Evolutionary conservation across 352 stramenopile genomes (phyloP), one percentile per base, ranked within the genome.

Genomic region (Phytophthora rubi): DNA sequence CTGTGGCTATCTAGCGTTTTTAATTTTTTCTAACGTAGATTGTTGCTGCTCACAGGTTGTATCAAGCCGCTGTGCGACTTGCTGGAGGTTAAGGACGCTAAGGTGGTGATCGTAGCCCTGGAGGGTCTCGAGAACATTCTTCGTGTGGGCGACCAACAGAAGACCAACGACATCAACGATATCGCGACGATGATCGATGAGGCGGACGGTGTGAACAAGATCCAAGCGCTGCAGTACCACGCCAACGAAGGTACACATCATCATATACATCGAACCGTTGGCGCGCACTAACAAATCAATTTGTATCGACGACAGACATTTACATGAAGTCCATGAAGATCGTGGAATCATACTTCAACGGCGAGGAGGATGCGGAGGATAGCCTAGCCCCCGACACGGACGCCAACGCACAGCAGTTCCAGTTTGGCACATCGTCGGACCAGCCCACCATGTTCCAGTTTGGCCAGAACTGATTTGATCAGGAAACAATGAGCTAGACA

Each of bases 41-140:
- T 28, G 45, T 53, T n/a, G 45, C 16, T 47, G 42, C 26, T 28
- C 66, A 32, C 57, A 93, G 86, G 89, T 55, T 99, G 96, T 80
- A 99, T 99, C 76, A 90, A 91, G 57, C 97, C 98, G 26, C 79
- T 99, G n/a, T 99, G 96, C 77, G 95, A 99, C 71, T 81, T 99
- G 65, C 86, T 99, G 33, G 92, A 92, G 15, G 93, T 99, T 9
- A 95, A 97, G 71, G 98, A 99, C 77, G 86, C 94, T 6, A 99
- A 99, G 87, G 98, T 99, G 77, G 92, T 99, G 49, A 99, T 97
- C 33, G 98, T 99, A 53, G 97, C 97, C 12, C 82, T 99, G 33
- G 98, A 99, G 79, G 98, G 97, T 21, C 90, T 99, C 30, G 98
- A 99, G 71, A 99, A 99, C 83, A 99, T 99, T 62, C 84, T 99